Percentiles rank a stretch among this genome's conserved stretches.
Conservation (phyloP, 1,284 basidiomycete species). For the Abortiporus biennis region DNA sequence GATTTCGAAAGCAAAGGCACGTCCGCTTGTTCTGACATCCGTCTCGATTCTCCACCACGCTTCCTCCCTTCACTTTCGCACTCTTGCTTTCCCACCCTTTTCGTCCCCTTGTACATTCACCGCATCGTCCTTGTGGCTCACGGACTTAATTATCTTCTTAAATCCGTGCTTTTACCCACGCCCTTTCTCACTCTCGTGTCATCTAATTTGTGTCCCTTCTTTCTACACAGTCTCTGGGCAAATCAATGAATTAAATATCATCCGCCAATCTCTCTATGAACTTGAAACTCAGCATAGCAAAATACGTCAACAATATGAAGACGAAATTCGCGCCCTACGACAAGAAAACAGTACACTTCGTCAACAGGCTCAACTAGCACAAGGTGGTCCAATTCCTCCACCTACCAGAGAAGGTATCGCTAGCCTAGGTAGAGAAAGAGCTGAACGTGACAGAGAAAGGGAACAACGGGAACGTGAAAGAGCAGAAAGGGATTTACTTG, state of each 20-base stretch:
- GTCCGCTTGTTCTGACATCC: slow-evolving; percentile 29
- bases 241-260: slow-evolving; percentile 67
- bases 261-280: slow-evolving; percentile 72
- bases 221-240: slow-evolving; percentile 51
- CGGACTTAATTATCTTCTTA: too few relatives aligned
- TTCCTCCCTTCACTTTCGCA: too few relatives aligned
- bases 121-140: background rate
- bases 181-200: background rate
- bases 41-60: too few relatives aligned
- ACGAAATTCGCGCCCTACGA: slow-evolving; percentile 61
- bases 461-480: too few relatives aligned
- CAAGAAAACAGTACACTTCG: slow-evolving; percentile 18
- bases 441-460: slow-evolving; percentile 28
- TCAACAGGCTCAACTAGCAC: background rate
- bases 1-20: slow-evolving; percentile 87
- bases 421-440: slow-evolving; percentile 27
- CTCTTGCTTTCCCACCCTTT: slow-evolving; percentile 3
- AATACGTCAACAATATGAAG: slow-evolving; percentile 70
- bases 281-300: slow-evolving; percentile 71
- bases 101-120: background rate
- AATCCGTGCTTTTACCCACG: too few relatives aligned
- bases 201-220: slow-evolving; percentile 1
- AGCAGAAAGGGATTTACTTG: slow-evolving; percentile 10
- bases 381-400: slow-evolving; percentile 15
- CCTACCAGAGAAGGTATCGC: slow-evolving; percentile 33